These are phyloP conservation scores for Martensiomyces pterosporus DNA, from an alignment of 192 early-diverging fungal species.

Conservation along the genomic window DNA sequence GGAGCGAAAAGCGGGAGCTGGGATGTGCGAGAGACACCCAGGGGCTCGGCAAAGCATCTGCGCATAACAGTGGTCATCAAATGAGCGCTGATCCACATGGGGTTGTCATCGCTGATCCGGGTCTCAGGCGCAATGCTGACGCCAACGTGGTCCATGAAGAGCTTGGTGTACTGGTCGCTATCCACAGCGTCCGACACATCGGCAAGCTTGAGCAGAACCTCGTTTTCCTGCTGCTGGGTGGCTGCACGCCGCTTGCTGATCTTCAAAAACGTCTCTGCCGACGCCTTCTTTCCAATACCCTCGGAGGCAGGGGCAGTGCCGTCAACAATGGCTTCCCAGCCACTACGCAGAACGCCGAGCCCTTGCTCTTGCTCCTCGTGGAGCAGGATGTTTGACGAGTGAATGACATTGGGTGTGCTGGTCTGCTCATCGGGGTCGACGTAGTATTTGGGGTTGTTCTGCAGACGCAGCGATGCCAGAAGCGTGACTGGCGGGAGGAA, in stretches of 20 bases:
- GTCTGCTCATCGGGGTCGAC: conserved; percentile 44
- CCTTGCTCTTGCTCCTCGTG: conserved; percentile 51
- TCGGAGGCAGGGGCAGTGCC: conserved; percentile 23
- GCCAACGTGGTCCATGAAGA: conserved; percentile 50
- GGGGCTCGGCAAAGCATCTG: conserved; percentile 50
- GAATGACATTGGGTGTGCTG: conserved; percentile 16
- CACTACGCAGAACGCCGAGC: conserved; percentile 47
- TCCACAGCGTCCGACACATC: conserved; percentile 40
- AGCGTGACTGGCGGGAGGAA: conserved; percentile 45
- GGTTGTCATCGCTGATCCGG: conserved; percentile 4
- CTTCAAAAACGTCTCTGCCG: conserved; percentile 13
- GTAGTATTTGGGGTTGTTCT: conserved; percentile 49
- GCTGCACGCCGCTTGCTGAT: conserved; percentile 31
- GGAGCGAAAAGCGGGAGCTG: conserved; percentile 48
- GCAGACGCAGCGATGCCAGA: conserved; percentile 40
- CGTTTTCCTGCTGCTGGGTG: conserved; percentile 44
- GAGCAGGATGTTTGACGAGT: conserved; percentile 49
- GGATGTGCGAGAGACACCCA: conserved; percentile 45
- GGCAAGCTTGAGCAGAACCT: conserved; percentile 40
- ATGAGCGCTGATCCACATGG: conserved; percentile 45
- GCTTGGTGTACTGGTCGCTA: conserved; percentile 44
- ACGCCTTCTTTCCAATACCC: not conserved
- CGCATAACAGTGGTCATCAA: conserved; percentile 53
- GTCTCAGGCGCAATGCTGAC: conserved; percentile 7
- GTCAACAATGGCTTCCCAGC: conserved; percentile 48